These are phyloP conservation scores for Cyberlindnera samutprakarnensis DNA, from an alignment of 805 yeast species.

Conservation along the genomic window DNA sequence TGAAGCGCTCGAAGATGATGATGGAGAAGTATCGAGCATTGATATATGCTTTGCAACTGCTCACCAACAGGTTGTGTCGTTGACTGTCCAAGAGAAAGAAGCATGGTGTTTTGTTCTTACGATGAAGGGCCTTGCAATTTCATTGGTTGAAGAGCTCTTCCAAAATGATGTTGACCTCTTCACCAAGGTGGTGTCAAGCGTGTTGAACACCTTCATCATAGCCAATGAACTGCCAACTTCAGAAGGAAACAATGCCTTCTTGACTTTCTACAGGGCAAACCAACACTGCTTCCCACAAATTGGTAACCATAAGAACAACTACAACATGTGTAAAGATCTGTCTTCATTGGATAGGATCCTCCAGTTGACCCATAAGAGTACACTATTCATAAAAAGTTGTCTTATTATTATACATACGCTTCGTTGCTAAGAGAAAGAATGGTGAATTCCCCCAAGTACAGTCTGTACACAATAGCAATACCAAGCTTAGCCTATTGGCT, in stretches of 20 bases:
- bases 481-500: too few relatives aligned
- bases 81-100: not conserved
- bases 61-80: not conserved
- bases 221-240: not conserved
- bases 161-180: not conserved
- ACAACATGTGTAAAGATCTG: not conserved
- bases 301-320: not conserved
- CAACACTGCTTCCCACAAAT: not conserved
- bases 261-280: not conserved
- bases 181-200: constrained; percentile 1
- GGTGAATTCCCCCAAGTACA: not conserved
- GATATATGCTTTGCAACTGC: not conserved
- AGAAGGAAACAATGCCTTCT: not conserved
- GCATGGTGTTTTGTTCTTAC: constrained; percentile 2
- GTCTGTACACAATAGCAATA: too few relatives aligned
- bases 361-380: not conserved
- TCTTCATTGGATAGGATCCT: not conserved
- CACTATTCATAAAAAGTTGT: constrained; percentile 9
- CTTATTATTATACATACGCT: constrained; percentile 4
- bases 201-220: not conserved
- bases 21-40: not conserved
- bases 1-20: constrained; percentile 1
- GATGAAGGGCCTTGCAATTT: not conserved
- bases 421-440: not conserved
- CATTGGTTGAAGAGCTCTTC: not conserved